These are phyloP conservation scores for Torulaspora globosa DNA, from an alignment of 1,139 yeast species.

Conservation along the genomic window DNA sequence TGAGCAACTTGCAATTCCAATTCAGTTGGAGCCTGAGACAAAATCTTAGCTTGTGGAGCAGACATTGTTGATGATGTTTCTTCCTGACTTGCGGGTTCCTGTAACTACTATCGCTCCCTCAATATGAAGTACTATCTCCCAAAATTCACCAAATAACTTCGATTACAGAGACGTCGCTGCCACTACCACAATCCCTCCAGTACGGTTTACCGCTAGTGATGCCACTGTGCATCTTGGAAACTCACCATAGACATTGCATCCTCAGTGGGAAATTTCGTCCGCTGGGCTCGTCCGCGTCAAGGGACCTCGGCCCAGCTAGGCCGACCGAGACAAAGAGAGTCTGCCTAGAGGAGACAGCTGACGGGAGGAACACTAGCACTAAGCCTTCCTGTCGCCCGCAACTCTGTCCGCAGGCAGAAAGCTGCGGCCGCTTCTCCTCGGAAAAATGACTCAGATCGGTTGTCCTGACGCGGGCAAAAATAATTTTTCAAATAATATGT, in stretches of 20 bases:
- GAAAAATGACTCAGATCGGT: not conserved
- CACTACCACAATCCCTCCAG: conserved; percentile 3
- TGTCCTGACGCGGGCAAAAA: not conserved
- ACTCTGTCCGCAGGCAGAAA: not conserved
- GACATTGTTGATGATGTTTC: conserved; percentile 56
- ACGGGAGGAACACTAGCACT: not conserved
- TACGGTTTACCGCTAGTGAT: conserved; percentile 5
- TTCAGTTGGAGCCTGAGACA: conserved; percentile 90
- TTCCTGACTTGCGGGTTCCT: conserved; percentile 20
- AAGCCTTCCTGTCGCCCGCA: not conserved
- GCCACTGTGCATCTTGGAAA: not conserved
- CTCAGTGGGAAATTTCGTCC: conserved; percentile 1
- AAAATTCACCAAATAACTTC: not conserved
- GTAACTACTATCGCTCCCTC: conserved; percentile 4
- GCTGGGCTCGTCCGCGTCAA: not conserved
- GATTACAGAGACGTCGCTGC: conserved; percentile 1
- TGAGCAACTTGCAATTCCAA: conserved; percentile 99
- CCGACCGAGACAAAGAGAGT: not conserved
- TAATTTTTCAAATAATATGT: not conserved
- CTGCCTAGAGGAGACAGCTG: not conserved
- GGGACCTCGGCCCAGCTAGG: not conserved
- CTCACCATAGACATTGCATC: not conserved
- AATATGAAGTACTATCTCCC: conserved; percentile 2
- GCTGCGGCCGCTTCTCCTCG: too few species aligned
- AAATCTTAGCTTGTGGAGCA: conserved; percentile 85